phyloP scores from a whole-genome alignment of 257 asterid genomes.

The Solanum pinnatisectum region DNA sequence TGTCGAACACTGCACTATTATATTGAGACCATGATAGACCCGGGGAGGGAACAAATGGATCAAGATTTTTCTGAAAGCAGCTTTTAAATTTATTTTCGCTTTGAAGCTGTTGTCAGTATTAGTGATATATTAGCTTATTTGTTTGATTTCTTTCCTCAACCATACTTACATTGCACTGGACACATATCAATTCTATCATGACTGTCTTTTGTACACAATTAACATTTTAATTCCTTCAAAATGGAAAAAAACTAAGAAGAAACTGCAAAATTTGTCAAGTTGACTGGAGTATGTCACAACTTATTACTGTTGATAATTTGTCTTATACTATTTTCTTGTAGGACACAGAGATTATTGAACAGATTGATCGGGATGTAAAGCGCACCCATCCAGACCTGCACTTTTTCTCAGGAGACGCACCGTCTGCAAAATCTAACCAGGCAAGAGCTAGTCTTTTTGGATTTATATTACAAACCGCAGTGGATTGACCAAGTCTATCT shows the following conservation, averaged over 20 bases:
- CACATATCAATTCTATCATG: not conserved
- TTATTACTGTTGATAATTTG: not conserved
- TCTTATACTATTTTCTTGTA: slow-evolving; percentile 9
- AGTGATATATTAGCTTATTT: not conserved
- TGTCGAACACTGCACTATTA: not conserved
- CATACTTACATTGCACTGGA: not conserved
- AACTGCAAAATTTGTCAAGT: not conserved
- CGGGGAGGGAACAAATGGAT: not conserved
- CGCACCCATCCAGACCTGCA: slow-evolving; percentile 97
- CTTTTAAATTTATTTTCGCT: not conserved
- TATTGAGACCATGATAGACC: not conserved
- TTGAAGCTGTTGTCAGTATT: not conserved
- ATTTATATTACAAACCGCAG: not conserved
- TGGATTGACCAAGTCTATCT: not conserved
- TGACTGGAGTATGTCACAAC: not conserved
- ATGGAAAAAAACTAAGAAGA: not conserved
- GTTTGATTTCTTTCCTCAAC: not conserved
- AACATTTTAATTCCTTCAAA: not conserved
- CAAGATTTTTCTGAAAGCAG: not conserved
- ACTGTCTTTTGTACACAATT: not conserved
- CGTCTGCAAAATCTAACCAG: slow-evolving; percentile 67
- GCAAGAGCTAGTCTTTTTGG: slow-evolving; percentile 23
- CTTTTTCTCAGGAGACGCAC: slow-evolving; percentile 85
- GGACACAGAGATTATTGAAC: slow-evolving; percentile 87
- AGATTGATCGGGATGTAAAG: slow-evolving; percentile 91